These are phyloP conservation scores for Chlorella sp. DNA, from an alignment of 139 green algal genomes.

Conservation along the genomic window DNA sequence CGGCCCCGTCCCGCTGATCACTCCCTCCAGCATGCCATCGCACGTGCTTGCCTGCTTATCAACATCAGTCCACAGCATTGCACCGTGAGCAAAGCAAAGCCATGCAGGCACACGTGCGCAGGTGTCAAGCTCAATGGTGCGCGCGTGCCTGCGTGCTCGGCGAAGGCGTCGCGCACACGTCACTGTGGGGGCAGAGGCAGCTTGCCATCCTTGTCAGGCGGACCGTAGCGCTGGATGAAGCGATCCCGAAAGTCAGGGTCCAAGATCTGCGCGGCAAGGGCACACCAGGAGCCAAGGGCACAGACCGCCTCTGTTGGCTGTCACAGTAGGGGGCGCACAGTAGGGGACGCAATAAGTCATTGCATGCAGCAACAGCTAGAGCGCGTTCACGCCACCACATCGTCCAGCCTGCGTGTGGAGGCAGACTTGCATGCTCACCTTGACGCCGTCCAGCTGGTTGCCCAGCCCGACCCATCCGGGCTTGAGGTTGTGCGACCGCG, in stretches of 20 bases:
- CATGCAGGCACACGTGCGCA: no score
- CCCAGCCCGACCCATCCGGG: slow-evolving; percentile 78
- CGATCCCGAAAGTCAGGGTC: slow-evolving; percentile 10
- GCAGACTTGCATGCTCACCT: not conserved
- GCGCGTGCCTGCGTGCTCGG: no score
- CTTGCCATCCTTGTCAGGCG: not conserved
- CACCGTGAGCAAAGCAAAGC: no score
- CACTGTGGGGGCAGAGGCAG: slow-evolving; percentile 3
- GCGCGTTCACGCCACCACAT: not conserved
- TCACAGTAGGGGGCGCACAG: not conserved
- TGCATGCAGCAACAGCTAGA: not conserved
- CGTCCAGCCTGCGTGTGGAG: not conserved
- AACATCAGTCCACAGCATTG: no score
- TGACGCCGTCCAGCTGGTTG: slow-evolving; percentile 62
- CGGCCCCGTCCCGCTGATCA: no score
- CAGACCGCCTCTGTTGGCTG: not conserved
- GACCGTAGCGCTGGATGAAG: slow-evolving; percentile 1
- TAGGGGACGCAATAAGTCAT: not conserved
- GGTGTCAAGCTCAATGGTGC: no score
- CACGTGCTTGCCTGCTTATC: no score
- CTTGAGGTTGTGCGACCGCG: slow-evolving; percentile 61
- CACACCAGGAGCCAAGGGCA: not conserved
- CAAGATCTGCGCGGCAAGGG: not conserved
- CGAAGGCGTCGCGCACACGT: no score
- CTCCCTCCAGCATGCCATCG: no score